phyloP scores from a whole-genome alignment of 495 filamentous ascomycete genomes.

The Rhypophila decipiens region DNA sequence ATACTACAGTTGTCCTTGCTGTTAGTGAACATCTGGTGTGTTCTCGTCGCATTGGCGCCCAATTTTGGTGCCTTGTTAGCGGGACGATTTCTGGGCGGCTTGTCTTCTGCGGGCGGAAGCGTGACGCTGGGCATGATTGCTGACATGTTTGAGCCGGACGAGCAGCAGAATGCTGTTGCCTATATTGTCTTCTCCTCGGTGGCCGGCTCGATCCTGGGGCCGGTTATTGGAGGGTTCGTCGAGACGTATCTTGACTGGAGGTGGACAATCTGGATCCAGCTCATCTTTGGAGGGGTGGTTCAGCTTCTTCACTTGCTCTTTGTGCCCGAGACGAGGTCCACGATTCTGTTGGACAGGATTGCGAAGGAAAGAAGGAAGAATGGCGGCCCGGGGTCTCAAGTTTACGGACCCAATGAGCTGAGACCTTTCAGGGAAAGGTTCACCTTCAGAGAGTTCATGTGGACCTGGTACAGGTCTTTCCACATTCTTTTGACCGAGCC shows the following conservation, averaged over 20 bases:
- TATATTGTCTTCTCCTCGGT: conserved; percentile 73
- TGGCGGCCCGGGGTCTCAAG: conserved; percentile 44
- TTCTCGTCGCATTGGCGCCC: conserved; percentile 63
- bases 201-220: conserved; percentile 68
- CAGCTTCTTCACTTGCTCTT: conserved; percentile 61
- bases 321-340: conserved; percentile 63
- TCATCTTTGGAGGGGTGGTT: conserved; percentile 63
- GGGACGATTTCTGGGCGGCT: conserved; percentile 59
- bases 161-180: conserved; percentile 67
- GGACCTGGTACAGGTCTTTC: conserved; percentile 66
- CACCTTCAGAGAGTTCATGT: conserved; percentile 47
- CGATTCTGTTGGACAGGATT: conserved; percentile 59
- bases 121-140: conserved; percentile 80
- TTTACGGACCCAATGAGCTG: conserved; percentile 61
- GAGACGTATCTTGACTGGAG: conserved; percentile 60
- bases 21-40: conserved; percentile 69
- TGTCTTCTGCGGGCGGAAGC: conserved; percentile 69
- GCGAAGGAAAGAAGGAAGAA: conserved; percentile 57
- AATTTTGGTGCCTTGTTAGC: conserved; percentile 64
- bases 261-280: conserved; percentile 78
- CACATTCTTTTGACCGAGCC: conserved; percentile 73
- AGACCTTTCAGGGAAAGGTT: conserved; percentile 44
- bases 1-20: conserved; percentile 64
- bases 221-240: conserved; percentile 73
- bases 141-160: conserved; percentile 69